Conservation (phyloP, 129 eudicot species). For the Rutidosis leptorrhynchoides region DNA sequence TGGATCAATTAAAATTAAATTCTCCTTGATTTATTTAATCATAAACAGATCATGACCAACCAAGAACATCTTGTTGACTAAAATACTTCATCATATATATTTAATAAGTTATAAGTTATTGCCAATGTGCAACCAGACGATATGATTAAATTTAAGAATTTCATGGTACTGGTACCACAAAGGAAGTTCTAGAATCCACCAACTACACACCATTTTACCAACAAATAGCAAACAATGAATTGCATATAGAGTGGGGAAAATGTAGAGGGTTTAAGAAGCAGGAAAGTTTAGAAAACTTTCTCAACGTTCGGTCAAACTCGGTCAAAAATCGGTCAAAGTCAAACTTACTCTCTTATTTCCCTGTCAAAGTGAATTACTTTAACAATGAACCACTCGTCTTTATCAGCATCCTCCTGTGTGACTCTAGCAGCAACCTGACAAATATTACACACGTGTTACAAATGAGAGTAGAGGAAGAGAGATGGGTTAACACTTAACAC, state of each 20-base stretch:
- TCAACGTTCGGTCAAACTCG: too few relatives aligned
- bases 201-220: conserved; percentile 1
- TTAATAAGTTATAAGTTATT: not conserved
- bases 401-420: conserved; percentile 66
- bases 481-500: not conserved
- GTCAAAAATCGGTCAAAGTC: too few relatives aligned
- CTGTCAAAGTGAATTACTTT: conserved; percentile 92
- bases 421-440: conserved; percentile 94
- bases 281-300: too few relatives aligned
- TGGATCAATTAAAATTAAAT: not conserved
- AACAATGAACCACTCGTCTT: conserved; percentile 92
- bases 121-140: conserved; percentile 10
- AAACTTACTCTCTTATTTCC: conserved; percentile 84
- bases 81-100: not conserved
- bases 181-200: conserved; percentile 15
- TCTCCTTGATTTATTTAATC: not conserved
- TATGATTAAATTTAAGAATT: conserved; percentile 7
- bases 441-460: conserved; percentile 13
- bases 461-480: not conserved
- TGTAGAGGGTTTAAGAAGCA: not conserved
- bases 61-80: conserved; percentile 5
- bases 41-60: not conserved
- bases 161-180: conserved; percentile 9
- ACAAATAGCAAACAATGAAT: conserved; percentile 13
- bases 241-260: not conserved